Evolutionary conservation across 345 rosid genomes (phyloP), one percentile per base, ranked within the genome.

Genomic region (Clarkia xantiana): DNA sequence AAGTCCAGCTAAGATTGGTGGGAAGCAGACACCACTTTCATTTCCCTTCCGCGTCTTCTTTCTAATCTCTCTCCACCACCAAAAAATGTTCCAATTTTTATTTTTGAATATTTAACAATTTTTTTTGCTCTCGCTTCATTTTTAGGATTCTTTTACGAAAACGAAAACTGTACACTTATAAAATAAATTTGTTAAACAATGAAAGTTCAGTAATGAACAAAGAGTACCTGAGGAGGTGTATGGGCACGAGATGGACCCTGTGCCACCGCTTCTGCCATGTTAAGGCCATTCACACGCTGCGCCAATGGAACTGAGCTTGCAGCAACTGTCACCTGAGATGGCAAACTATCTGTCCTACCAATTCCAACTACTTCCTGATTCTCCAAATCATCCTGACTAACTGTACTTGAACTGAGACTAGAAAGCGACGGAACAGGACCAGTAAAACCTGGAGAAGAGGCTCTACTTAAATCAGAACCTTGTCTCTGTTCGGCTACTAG

Each of bases 241-340:
- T 67, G 71, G 52, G 76, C 66, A 58, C 71, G 72, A 39, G 67
- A 51, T 42, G 93, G 86, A 54, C 74, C 74, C 57, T 76, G 86
- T 40, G 72, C 72, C 70, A 86, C 56, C 49, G 95, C 66, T 76
- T 82, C 82, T 65, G 88, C 93, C 95, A 86, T 86, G 62, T 74
- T 82, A 45, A 76, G 84, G 44, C 74, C 60, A 54, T 66, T 55
- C 14, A 40, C 18, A 53, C 45, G 58, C 58, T 71, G 57, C 12
- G 64, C 14, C 13, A 55, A 48, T 48, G 74, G 60, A 55, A 57
- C 50, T 4, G 67, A 58, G 47, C 56, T 54, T 39, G 63, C 50
- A 60, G 67, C 45, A 38, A 54, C 74, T 39, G 52, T 53, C 59
- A 57, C 60, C 19, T 59, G 62, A 51, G 64, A 42, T 12, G 56